Evolutionary conservation across 2,329 filamentous ascomycete species (phyloP).

Genomic region (Cadophora sp.): DNA sequence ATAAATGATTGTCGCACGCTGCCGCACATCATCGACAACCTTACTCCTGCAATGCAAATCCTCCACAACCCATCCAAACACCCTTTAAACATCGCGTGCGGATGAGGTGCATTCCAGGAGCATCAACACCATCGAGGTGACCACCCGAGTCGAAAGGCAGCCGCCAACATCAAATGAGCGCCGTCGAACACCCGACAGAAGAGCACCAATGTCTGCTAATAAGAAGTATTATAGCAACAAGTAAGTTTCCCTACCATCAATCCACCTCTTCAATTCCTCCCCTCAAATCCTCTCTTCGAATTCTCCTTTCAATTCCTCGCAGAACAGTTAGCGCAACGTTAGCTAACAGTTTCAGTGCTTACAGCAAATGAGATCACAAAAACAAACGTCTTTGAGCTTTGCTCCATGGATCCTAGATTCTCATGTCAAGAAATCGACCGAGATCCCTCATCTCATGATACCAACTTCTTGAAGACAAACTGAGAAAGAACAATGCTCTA

Average conservation of each 20-base stretch:
- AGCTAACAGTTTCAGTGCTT: too few relatives aligned
- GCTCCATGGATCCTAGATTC: slow-evolving; percentile 2
- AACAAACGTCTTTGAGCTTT: slow-evolving; percentile 9
- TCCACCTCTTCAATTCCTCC: too few relatives aligned
- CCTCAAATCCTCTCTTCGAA: too few relatives aligned
- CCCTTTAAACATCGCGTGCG: too few relatives aligned
- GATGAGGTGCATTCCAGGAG: not conserved
- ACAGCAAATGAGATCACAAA: not conserved
- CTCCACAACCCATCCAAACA: too few relatives aligned
- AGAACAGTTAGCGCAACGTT: too few relatives aligned
- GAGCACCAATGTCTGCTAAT: not conserved
- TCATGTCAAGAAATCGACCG: slow-evolving; percentile 6
- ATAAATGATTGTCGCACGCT: not conserved
- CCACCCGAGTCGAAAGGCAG: slow-evolving; percentile 6
- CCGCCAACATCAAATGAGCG: slow-evolving; percentile 1
- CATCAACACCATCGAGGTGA: not conserved
- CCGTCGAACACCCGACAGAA: not conserved
- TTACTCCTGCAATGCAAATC: too few relatives aligned
- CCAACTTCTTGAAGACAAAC: slow-evolving; percentile 8
- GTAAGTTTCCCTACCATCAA: too few relatives aligned
- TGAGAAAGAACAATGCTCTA: not conserved
- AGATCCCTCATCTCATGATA: not conserved
- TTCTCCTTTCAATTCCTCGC: too few relatives aligned
- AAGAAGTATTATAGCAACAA: too few relatives aligned
- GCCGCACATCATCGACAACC: too few relatives aligned